Base-by-base conservation (phyloP, 148 eudicot genomes). In the Limonium bicolor region DNA sequence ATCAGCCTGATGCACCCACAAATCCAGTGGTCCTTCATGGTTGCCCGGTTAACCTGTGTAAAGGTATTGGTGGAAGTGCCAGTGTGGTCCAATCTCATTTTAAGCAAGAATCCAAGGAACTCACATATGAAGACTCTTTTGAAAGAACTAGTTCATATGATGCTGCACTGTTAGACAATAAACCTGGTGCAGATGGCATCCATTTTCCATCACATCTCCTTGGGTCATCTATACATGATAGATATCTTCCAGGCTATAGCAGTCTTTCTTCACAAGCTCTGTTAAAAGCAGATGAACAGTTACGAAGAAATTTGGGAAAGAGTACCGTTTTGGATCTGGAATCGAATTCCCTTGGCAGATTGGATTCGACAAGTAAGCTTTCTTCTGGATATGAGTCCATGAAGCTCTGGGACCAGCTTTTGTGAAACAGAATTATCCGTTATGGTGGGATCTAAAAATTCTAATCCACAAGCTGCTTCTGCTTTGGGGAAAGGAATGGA, bases 391-490 rank as follows among this genome's bases (percentile, higher is more conserved):
- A 61, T 63, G 96, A 87, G 71, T 87, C n/a, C 78, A 71, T 59
- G 96, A 82, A 69, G 94, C 73, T 20, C 50, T 82, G 20, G 90
- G 90, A 48, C 80, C 85, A 27, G 64, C 74, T 20, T 82, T 71
- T 56, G 45, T 39, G 31, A 73, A 74, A 44, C 69, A 79, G 40
- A 54, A 48, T 44, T 48, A 35, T 46, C 39, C 61, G 34, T 50
- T 41, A 36, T 58, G 69, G 41, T 66, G 65, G 78, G 72, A 69
- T 38, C 47, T 4, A 69, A 65, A 30, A 62, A 61, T 20, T 31
- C 51, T 31, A 58, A 56, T 34, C 58, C 55, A 4, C 60, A 53
- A 27, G 30, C 54, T 38, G 53, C 66, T 51, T 30, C 58, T 54
- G 78, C 66, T 24, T 65, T 76, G 45, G 64, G 80, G 14, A 73